Percentiles rank a stretch among this genome's conserved stretches.
Conservation (phyloP, 2,329 filamentous ascomycete genomes). For the Sphaerostilbella broomeana region DNA sequence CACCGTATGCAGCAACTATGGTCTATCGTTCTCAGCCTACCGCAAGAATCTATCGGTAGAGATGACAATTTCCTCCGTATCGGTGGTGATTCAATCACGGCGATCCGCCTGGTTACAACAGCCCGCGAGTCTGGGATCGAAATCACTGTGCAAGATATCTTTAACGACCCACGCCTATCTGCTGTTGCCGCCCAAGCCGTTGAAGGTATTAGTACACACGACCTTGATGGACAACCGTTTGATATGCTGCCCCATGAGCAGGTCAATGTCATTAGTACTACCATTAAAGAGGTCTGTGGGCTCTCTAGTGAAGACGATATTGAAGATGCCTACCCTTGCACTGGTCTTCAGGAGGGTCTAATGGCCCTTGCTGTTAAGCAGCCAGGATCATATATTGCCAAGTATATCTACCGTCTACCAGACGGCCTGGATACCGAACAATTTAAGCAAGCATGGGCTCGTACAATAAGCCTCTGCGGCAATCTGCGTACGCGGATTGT, state of each 20-base stretch:
- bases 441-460: constrained; percentile 17
- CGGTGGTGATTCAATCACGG: constrained; percentile 18
- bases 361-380: constrained; percentile 22
- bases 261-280: neutral
- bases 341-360: constrained; percentile 33
- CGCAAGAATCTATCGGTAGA: constrained; percentile 10
- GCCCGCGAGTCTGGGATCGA: constrained; percentile 7
- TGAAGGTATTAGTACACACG: neutral
- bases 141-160: constrained; percentile 10
- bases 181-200: constrained; percentile 4
- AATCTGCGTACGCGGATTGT: constrained; percentile 19
- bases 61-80: constrained; percentile 18
- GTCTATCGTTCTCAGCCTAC: constrained; percentile 3
- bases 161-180: constrained; percentile 8
- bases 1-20: constrained; percentile 29
- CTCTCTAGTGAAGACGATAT: constrained; percentile 11
- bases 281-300: neutral
- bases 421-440: constrained; percentile 4
- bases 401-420: constrained; percentile 14
- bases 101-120: constrained; percentile 16
- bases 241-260: neutral
- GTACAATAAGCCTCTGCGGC: constrained; percentile 10
- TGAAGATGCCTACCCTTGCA: constrained; percentile 32
- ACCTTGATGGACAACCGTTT: neutral
- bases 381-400: constrained; percentile 18